phyloP scores from a whole-genome alignment of 192 early-diverging fungal genomes.

The Spizellomyces sp. region DNA sequence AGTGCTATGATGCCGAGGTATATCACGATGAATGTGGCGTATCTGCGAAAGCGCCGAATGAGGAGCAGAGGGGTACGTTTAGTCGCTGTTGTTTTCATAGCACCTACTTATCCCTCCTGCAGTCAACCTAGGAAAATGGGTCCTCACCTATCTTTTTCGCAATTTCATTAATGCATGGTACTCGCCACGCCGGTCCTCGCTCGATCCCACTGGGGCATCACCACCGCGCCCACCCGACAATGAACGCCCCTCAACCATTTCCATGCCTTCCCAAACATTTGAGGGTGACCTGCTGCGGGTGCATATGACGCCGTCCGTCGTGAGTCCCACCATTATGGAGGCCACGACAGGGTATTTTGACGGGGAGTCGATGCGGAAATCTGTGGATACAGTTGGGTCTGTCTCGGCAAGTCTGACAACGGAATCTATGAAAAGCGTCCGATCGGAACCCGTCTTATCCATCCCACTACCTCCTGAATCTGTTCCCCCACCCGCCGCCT shows the following conservation, averaged over 20 bases:
- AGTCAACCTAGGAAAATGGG: slow-evolving; percentile 86
- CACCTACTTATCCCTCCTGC: neutral
- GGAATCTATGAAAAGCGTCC: too few relatives aligned
- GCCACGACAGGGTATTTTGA: neutral
- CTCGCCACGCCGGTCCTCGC: neutral
- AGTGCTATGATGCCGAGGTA: slow-evolving; percentile 86
- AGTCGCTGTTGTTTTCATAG: neutral
- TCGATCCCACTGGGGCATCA: neutral
- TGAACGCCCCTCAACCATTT: neutral
- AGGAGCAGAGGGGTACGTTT: slow-evolving; percentile 71
- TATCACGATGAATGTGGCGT: slow-evolving; percentile 80
- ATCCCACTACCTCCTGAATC: too few relatives aligned
- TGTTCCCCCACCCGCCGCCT: too few relatives aligned
- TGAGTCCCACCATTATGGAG: neutral
- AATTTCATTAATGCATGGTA: neutral
- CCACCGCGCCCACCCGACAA: neutral
- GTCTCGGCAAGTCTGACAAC: too few relatives aligned
- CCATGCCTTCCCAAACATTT: neutral
- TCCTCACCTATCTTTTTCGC: slow-evolving; percentile 74
- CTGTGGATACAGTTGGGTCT: too few relatives aligned
- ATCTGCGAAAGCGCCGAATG: slow-evolving; percentile 46
- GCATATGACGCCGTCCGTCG: neutral
- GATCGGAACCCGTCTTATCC: too few relatives aligned
- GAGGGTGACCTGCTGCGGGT: neutral
- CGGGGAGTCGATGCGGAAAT: too few relatives aligned